Conservation (phyloP, 2,329 filamentous ascomycete genomes). For the Colletotrichum tropicale region DNA sequence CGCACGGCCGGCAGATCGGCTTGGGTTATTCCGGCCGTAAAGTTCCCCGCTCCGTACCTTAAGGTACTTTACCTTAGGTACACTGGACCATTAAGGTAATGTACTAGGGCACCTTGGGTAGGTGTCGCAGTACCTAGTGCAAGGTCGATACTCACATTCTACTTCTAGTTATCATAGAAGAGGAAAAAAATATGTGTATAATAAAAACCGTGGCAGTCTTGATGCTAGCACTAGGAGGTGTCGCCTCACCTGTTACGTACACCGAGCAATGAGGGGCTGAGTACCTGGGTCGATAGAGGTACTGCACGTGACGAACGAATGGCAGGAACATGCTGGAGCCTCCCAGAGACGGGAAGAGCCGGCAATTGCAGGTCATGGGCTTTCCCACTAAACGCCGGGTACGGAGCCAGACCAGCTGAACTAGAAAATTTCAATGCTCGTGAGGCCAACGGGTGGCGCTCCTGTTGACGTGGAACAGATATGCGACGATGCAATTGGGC, state of each 20-base stretch:
- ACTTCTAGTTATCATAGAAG: not conserved
- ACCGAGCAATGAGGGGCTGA: not conserved
- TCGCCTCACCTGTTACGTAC: too few relatives aligned
- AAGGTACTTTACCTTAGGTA: not conserved
- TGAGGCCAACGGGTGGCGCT: not conserved
- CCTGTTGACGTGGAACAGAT: not conserved
- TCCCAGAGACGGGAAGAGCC: not conserved
- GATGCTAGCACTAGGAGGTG: not conserved
- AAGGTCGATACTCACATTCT: not conserved
- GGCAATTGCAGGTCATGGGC: not conserved
- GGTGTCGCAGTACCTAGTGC: not conserved
- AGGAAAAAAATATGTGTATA: not conserved
- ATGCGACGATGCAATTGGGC: not conserved
- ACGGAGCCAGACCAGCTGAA: conserved; percentile 1
- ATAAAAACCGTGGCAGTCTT: not conserved
- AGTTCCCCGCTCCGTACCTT: not conserved
- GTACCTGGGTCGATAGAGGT: not conserved
- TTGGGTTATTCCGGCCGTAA: conserved; percentile 1
- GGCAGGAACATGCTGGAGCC: not conserved
- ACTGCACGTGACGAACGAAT: not conserved
- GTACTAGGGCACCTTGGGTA: too few relatives aligned
- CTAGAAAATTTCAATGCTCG: not conserved
- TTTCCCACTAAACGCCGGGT: not conserved
- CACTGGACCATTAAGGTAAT: too few relatives aligned
- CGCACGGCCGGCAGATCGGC: conserved; percentile 26